phyloP scores from a whole-genome alignment of 164 flowering plant genomes.

The Sextonia rubra region DNA sequence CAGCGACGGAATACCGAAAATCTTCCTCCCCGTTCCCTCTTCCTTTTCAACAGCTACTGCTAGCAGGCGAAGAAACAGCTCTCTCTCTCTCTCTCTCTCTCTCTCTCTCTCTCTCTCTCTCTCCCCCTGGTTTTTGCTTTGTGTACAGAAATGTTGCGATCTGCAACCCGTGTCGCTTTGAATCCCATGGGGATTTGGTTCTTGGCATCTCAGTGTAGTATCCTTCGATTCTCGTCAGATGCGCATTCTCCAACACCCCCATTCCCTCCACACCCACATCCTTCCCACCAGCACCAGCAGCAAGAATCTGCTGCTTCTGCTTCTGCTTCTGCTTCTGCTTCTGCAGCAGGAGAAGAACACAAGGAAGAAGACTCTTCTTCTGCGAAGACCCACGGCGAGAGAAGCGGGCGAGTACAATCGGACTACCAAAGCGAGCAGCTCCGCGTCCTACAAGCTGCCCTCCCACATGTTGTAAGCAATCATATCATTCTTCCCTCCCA shows the following conservation, averaged over 20 bases:
- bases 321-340: too few species aligned
- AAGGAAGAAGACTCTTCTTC: not conserved
- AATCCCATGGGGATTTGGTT: constrained; percentile 2
- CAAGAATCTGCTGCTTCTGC: constrained; percentile 14
- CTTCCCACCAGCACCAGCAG: constrained; percentile 3
- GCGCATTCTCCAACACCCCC: not conserved
- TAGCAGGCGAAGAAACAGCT: too few species aligned
- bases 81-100: too few species aligned
- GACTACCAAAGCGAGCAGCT: constrained; percentile 70
- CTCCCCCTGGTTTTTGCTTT: not conserved
- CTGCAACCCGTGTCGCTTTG: constrained; percentile 8
- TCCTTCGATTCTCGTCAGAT: constrained; percentile 21
- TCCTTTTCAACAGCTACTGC: too few species aligned
- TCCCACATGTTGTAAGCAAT: constrained; percentile 61
- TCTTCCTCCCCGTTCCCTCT: too few species aligned
- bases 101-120: not conserved
- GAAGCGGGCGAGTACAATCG: constrained; percentile 4
- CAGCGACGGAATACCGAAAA: too few species aligned
- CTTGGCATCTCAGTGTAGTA: not conserved
- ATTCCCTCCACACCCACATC: constrained; percentile 15
- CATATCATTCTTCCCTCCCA: not conserved
- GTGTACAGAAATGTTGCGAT: constrained; percentile 16
- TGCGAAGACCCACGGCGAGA: constrained; percentile 7
- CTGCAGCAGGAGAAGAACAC: not conserved
- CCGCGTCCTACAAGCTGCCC: constrained; percentile 79